A percentile compares a stretch with the other conserved stretches of the same genome.
These are phyloP conservation scores for Passiflora organensis DNA, from an alignment of 345 rosid species.

Conservation along the genomic window DNA sequence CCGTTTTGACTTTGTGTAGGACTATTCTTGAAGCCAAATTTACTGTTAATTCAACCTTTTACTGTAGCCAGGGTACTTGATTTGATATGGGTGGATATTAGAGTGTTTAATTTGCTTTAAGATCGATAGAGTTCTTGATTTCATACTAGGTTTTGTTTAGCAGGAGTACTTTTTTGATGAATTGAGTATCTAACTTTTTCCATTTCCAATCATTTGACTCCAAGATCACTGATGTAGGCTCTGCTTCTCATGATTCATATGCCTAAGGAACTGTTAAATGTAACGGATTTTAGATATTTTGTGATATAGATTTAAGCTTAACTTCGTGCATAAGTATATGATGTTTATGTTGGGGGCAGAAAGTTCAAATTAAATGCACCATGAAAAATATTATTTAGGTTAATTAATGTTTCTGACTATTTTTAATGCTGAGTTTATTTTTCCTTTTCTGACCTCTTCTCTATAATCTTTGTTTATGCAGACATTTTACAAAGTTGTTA, in stretches of 20 bases:
- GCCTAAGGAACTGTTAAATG: no score
- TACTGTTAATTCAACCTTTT: no score
- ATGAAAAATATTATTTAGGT: background rate
- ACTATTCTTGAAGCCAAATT: background rate
- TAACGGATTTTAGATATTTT: no score
- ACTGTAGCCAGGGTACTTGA: no score
- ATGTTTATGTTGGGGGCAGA: background rate
- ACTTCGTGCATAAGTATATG: background rate
- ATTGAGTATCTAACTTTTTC: background rate
- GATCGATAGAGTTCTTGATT: background rate
- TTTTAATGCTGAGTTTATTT: background rate
- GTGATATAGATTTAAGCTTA: background rate
- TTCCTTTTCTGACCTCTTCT: slow-evolving; percentile 13
- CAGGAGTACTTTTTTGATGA: background rate
- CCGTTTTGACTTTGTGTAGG: background rate
- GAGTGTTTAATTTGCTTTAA: background rate
- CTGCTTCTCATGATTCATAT: no score
- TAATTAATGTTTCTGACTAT: background rate
- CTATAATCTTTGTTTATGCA: slow-evolving; percentile 25
- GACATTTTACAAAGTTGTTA: slow-evolving; percentile 81
- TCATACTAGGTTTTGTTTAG: slow-evolving; percentile 1
- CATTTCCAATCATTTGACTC: background rate
- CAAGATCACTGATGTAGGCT: no score
- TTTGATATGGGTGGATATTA: no score
- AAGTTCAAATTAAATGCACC: background rate